Conservation (phyloP, 371 early-diverging fungal genomes). For the Mortierella sp. region DNA sequence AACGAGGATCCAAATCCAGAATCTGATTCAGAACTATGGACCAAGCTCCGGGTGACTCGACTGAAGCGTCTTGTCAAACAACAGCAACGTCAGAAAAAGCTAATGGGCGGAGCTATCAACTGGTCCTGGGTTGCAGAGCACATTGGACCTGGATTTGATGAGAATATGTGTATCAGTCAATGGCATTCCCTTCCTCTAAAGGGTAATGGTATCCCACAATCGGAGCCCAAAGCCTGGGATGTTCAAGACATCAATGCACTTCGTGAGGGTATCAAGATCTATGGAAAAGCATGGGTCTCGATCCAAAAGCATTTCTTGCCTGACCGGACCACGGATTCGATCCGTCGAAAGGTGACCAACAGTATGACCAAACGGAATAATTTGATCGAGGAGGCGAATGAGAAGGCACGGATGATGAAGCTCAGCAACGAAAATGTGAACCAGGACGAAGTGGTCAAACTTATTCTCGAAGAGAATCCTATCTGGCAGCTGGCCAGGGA, state of each 20-base stretch:
- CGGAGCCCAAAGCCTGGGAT: constrained; percentile 14
- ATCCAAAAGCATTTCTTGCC: constrained; percentile 23
- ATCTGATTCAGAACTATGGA: constrained; percentile 9
- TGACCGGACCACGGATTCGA: constrained; percentile 32
- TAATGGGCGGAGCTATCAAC: constrained; percentile 15
- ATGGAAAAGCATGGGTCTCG: constrained; percentile 26
- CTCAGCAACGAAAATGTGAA: too few relatives aligned
- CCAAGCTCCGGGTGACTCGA: constrained; percentile 6
- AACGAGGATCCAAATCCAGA: not conserved
- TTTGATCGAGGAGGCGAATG: not conserved
- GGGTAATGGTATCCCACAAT: too few relatives aligned
- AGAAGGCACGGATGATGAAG: too few relatives aligned
- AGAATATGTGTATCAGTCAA: constrained; percentile 28
- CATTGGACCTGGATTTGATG: constrained; percentile 42
- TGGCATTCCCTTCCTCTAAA: constrained; percentile 31
- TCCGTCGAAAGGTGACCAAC: constrained; percentile 41
- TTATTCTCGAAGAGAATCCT: too few relatives aligned
- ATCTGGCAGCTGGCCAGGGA: too few relatives aligned
- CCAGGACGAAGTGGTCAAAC: too few relatives aligned
- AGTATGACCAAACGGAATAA: constrained; percentile 10
- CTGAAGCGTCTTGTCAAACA: constrained; percentile 30
- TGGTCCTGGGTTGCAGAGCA: constrained; percentile 50
- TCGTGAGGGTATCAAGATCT: constrained; percentile 3
- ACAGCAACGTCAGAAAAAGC: constrained; percentile 19
- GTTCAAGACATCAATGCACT: constrained; percentile 15